Evolutionary conservation across 2,329 filamentous ascomycete genomes (phyloP).

Genomic region (Phyllosticta citribraziliensis): DNA sequence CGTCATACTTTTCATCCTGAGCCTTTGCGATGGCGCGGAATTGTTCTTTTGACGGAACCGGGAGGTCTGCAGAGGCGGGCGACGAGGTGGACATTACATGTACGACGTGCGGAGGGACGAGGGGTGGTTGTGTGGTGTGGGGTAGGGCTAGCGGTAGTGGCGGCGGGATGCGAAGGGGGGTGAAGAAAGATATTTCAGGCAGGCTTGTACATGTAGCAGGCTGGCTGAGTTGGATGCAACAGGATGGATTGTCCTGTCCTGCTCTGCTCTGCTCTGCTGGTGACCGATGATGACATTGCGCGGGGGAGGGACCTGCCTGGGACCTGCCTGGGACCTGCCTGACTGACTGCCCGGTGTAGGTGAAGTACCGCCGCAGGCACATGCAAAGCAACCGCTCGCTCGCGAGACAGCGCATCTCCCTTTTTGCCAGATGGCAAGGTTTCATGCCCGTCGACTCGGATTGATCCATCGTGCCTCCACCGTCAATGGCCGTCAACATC

Average conservation of each 20-base stretch:
- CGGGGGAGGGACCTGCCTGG: background rate
- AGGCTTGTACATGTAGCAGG: background rate
- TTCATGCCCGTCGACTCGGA: background rate
- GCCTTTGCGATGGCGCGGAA: slow-evolving; percentile 2
- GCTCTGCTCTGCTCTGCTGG: background rate
- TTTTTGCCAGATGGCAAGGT: background rate
- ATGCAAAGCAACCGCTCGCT: background rate
- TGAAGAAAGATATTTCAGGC: background rate
- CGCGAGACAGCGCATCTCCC: background rate
- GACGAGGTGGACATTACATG: background rate
- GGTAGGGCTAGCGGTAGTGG: background rate
- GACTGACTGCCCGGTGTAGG: no score
- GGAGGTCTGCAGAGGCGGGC: background rate
- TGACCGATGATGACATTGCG: background rate
- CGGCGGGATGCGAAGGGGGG: background rate
- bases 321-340: no score
- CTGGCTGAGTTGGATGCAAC: background rate
- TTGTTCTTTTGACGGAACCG: slow-evolving; percentile 5
- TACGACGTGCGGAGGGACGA: background rate
- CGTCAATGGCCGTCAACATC: no score
- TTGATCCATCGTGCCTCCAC: no score
- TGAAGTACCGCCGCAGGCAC: background rate
- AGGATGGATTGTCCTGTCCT: no score
- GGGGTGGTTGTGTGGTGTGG: background rate
- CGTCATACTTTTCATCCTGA: slow-evolving; percentile 8